phyloP scores from a whole-genome alignment of 192 early-diverging fungal genomes.

The Backusella morwellensis region DNA sequence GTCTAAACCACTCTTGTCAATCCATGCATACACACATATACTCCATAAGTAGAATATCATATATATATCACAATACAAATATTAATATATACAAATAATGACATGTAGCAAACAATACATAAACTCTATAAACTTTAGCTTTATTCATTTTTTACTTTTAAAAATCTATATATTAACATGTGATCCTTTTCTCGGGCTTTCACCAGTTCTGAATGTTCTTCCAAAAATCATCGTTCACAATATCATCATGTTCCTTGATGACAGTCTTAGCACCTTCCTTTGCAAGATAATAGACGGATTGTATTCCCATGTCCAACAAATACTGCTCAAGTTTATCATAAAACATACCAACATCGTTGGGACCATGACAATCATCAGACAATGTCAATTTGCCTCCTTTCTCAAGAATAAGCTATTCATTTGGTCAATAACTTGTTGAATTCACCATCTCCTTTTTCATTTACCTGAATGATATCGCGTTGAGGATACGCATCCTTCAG shows the following conservation, averaged over 20 bases:
- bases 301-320: conserved; percentile 62
- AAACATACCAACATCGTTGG: conserved; percentile 80
- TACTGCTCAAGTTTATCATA: conserved; percentile 76
- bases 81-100: not conserved
- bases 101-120: too few species aligned
- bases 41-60: not conserved
- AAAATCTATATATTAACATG: too few species aligned
- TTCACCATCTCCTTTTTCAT: not conserved
- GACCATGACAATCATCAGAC: conserved; percentile 94
- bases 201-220: conserved; percentile 15
- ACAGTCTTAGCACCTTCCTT: conserved; percentile 8
- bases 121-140: too few species aligned
- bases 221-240: conserved; percentile 29
- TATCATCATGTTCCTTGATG: conserved; percentile 17
- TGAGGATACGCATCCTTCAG: conserved; percentile 85
- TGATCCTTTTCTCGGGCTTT: not conserved
- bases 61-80: not conserved
- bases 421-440: too few species aligned
- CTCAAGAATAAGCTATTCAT: conserved; percentile 51
- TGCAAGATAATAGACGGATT: conserved; percentile 50
- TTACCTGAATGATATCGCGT: conserved; percentile 74
- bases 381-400: conserved; percentile 78
- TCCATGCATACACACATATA: not conserved
- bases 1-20: not conserved
- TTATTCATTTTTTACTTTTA: too few species aligned